phyloP scores from a whole-genome alignment of 2,329 filamentous ascomycete species.

The Fusarium keratoplasticum region DNA sequence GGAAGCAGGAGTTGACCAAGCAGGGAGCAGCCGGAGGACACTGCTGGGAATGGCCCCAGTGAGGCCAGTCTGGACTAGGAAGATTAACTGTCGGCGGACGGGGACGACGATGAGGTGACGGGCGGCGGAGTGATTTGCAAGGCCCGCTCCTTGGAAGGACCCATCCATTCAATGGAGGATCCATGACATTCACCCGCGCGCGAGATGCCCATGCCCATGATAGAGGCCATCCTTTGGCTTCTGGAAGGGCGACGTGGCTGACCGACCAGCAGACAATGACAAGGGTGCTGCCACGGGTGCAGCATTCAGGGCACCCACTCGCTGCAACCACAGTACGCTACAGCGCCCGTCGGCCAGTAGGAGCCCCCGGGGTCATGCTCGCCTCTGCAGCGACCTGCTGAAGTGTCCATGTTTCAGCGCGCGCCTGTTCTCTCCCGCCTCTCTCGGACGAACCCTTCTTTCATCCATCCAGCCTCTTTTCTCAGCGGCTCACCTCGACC shows the following conservation, averaged over 20 bases:
- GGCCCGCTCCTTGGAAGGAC: slow-evolving; percentile 3
- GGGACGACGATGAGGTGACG: slow-evolving; percentile 5
- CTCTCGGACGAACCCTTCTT: slow-evolving; percentile 28
- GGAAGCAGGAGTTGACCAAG: slow-evolving; percentile 7
- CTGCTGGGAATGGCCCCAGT: slow-evolving; percentile 5
- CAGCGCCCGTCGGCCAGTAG: slow-evolving; percentile 18
- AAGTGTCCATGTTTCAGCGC: slow-evolving; percentile 16
- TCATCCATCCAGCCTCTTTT: background rate
- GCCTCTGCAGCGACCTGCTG: background rate
- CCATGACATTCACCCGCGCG: background rate
- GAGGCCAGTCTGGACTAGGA: background rate
- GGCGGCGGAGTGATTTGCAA: slow-evolving; percentile 18
- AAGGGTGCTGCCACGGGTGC: slow-evolving; percentile 18
- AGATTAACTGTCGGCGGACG: background rate
- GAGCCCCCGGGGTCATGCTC: slow-evolving; percentile 1
- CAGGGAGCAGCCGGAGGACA: slow-evolving; percentile 11
- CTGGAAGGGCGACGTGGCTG: slow-evolving; percentile 22
- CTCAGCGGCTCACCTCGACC: background rate
- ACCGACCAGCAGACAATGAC: slow-evolving; percentile 4
- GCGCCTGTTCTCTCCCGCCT: slow-evolving; percentile 22
- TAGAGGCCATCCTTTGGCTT: slow-evolving; percentile 10
- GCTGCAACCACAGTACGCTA: slow-evolving; percentile 18
- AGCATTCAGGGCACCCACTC: slow-evolving; percentile 5
- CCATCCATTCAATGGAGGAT: background rate
- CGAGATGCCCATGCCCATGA: background rate